Base-by-base conservation (phyloP, 2,329 filamentous ascomycete genomes). In the Aspergillus sergii region DNA sequence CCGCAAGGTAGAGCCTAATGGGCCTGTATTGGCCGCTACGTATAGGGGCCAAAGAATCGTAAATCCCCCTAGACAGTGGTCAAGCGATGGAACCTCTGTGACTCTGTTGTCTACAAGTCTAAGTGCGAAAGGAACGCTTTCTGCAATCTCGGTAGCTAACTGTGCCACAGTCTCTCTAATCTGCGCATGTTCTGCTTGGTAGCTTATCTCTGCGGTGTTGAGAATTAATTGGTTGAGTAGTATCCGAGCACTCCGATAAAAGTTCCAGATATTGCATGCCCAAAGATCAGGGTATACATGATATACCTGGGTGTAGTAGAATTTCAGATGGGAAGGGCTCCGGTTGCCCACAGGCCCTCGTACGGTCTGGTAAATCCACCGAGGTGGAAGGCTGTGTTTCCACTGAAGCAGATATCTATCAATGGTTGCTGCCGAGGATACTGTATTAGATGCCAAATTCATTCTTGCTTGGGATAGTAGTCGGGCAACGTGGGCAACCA, bases 221-320 rank as follows among this genome's bases (percentile, higher is more conserved):
- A 50, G 39, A 19, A 56, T 59, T 6, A 63, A 41, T n/a, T 59
- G 48, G 19, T 63, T 63, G 1, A 63, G 41, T 19, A 56, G 57
- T 14, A 63, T 57, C 3, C 61, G 61, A 19, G 57, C 61, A 19
- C 56, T 63, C 6, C 61, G 61, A 21, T 56, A 63, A 26, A 59
- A 63, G 30, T 54, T 55, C 61, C 61, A 63, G 19, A 63, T 53
- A 43, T 63, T 63, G 50, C 61, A 63, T 14, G 61, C 61, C 61
- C 61, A 63, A 23, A 63, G 28, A 28, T 63, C 61, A 4, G 30
- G n/a, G n/a, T 63, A 63, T 16, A 63, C 19, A 19, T 63, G 57
- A 34, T 63, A 63, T 16, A 48, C 45, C 3, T 26, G 16, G 23
- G 23, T 23, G 14, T 48, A 48, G 23, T 26, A 23, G 23, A 8